phyloP scores from a whole-genome alignment of 352 stramenopile species.

The Thraustochytrium striatum region DNA sequence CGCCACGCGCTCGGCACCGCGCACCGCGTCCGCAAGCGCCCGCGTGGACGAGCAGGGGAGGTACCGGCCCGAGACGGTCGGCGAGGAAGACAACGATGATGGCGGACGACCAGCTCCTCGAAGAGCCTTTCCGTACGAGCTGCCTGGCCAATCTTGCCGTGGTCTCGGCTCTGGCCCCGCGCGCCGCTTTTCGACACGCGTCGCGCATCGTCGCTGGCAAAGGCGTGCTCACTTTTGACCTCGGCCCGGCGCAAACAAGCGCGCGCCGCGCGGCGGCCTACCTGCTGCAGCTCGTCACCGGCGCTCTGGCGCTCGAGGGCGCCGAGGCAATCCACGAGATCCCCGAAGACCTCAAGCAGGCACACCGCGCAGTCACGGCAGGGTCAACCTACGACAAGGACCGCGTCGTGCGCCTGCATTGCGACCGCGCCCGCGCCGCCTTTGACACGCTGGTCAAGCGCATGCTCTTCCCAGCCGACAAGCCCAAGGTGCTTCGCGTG shows the following conservation, averaged over 20 bases:
- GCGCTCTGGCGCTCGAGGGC: neutral
- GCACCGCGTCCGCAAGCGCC: neutral
- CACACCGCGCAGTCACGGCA: neutral
- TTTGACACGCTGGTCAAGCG: neutral
- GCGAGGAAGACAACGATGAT: neutral
- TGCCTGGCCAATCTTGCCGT: neutral
- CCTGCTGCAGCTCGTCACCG: neutral
- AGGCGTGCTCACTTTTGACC: neutral
- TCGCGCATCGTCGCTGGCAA: neutral
- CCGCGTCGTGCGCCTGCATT: neutral
- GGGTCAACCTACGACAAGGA: neutral
- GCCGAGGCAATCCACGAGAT: neutral
- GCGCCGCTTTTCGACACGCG: neutral
- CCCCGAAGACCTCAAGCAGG: neutral
- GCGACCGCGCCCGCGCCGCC: neutral
- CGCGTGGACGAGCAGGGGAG: neutral
- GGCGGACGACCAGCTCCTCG: neutral
- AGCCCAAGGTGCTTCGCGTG: neutral
- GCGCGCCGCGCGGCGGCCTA: neutral
- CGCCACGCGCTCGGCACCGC: no score
- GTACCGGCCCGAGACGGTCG: neutral
- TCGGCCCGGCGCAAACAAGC: neutral
- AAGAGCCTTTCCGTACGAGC: neutral
- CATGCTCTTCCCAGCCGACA: neutral
- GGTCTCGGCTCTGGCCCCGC: neutral